These are phyloP conservation scores for Phaeophleospora eucalypticola DNA, from an alignment of 2,329 filamentous ascomycete species.

Conservation along the genomic window DNA sequence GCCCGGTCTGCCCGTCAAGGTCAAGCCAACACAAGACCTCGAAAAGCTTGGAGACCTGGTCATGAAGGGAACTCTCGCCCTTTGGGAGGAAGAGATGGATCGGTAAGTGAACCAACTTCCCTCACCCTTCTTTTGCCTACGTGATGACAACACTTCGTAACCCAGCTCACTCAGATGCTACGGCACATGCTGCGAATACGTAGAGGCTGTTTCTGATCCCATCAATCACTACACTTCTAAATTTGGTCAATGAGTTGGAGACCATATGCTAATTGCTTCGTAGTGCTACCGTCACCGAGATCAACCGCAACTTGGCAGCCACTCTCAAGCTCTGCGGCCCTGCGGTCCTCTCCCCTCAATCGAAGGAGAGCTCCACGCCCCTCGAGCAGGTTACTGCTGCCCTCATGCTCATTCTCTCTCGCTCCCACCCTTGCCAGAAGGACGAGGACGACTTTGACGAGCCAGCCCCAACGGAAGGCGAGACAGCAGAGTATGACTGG, in stretches of 20 bases:
- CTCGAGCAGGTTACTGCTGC: conserved; percentile 65
- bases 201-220: conserved; percentile 48
- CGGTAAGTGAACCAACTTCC: conserved; percentile 62
- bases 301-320: conserved; percentile 88
- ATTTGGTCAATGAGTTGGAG: conserved; percentile 36
- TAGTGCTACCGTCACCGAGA: conserved; percentile 85
- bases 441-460: conserved; percentile 81
- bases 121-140: conserved; percentile 26
- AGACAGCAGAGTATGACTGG: conserved; percentile 96
- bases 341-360: conserved; percentile 67
- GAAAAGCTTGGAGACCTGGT: conserved; percentile 82
- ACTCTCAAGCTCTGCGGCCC: conserved; percentile 89
- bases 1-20: conserved; percentile 77
- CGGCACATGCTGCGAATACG: conserved; percentile 33
- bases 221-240: background rate
- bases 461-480: conserved; percentile 61
- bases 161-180: conserved; percentile 99
- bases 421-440: conserved; percentile 87
- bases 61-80: conserved; percentile 73
- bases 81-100: conserved; percentile 89
- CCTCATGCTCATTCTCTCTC: conserved; percentile 74
- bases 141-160: conserved; percentile 94
- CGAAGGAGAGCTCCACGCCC: conserved; percentile 47
- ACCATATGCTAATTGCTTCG: conserved; percentile 35
- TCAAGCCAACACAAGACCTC: conserved; percentile 72